phyloP scores from a whole-genome alignment of 1,139 yeast genomes.

The Geotrichum europaeum region DNA sequence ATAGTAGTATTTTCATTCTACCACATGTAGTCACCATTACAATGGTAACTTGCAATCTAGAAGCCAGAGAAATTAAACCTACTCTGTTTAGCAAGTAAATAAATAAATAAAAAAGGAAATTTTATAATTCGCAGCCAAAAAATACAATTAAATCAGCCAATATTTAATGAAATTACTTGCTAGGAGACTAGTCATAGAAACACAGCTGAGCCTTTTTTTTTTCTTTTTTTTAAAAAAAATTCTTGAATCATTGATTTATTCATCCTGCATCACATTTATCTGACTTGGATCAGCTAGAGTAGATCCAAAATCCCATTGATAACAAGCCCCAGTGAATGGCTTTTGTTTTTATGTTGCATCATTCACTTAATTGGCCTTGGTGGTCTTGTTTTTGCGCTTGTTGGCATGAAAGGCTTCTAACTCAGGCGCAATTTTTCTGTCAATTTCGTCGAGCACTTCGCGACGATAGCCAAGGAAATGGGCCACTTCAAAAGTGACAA shows the following conservation, averaged over 20 bases:
- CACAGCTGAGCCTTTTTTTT: not conserved
- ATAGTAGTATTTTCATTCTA: too few species aligned
- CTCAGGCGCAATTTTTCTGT: conserved; percentile 43
- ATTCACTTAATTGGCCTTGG: not conserved
- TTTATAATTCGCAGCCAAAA: too few species aligned
- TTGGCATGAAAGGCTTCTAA: conserved; percentile 24
- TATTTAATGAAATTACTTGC: too few species aligned
- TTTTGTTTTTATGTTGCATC: not conserved
- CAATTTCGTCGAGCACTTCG: conserved; percentile 51
- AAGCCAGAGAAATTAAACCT: too few species aligned
- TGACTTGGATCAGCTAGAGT: too few species aligned
- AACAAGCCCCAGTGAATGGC: not conserved
- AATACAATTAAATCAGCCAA: too few species aligned
- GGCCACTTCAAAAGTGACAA: conserved; percentile 72
- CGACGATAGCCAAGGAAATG: conserved; percentile 58
- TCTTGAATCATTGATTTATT: not conserved
- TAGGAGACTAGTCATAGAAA: not conserved
- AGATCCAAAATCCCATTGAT: too few species aligned
- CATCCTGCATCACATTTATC: not conserved
- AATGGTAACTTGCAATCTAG: too few species aligned
- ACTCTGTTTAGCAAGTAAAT: too few species aligned
- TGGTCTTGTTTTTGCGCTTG: not conserved
- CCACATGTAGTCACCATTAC: too few species aligned
- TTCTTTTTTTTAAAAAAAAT: not conserved
- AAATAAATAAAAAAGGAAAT: too few species aligned